Conservation (phyloP, 129 eudicot genomes). For the Tanacetum coccineum region DNA sequence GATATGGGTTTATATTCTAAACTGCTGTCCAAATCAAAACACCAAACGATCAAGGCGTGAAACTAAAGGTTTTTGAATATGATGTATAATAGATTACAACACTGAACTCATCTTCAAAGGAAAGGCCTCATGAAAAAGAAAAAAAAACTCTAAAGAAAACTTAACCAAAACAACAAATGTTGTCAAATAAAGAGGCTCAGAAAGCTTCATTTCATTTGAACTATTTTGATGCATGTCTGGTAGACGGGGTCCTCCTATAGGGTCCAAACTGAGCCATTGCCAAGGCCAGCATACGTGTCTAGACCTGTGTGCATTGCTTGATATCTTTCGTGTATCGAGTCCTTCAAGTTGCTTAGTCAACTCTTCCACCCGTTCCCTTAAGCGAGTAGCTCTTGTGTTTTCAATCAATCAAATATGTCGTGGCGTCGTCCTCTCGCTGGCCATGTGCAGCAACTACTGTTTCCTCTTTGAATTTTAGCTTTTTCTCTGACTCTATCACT, state of each 20-base stretch:
- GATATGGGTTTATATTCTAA: no score
- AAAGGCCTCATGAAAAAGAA: conserved; percentile 8
- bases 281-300: conserved; percentile 96
- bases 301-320: conserved; percentile 55
- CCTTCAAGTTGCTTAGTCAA: no score
- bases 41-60: no score
- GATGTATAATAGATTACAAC: conserved; percentile 20
- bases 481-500: no score
- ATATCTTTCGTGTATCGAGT: no score
- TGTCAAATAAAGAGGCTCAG: no score
- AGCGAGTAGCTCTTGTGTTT: conserved; percentile 75
- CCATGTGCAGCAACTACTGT: conserved; percentile 98
- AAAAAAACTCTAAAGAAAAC: conserved; percentile 16
- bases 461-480: no score
- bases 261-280: conserved; percentile 89
- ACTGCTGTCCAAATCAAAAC: no score
- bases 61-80: conserved; percentile 2
- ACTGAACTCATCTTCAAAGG: neutral
- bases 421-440: conserved; percentile 96
- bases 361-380: no score
- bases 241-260: conserved; percentile 50
- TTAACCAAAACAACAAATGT: conserved; percentile 8
- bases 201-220: no score
- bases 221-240: conserved; percentile 33
- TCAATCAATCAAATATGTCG: conserved; percentile 70